phyloP scores from a whole-genome alignment of 139 green algal species.

The Axilococcus clingmanii region DNA sequence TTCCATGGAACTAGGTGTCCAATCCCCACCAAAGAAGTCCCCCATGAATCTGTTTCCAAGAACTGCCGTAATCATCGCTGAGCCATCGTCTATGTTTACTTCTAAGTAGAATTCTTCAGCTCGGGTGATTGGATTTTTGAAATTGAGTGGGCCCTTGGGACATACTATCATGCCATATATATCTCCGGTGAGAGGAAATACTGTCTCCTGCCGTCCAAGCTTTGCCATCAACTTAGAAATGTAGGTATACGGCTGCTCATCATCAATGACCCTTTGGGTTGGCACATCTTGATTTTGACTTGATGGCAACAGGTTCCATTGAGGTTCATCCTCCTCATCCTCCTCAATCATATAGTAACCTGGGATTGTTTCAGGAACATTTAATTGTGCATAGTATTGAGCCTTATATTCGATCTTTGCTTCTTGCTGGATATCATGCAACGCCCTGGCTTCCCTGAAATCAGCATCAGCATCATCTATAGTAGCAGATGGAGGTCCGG shows the following conservation, averaged over 20 bases:
- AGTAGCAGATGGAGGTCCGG: no score
- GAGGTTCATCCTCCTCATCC: not conserved
- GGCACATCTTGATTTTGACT: no score
- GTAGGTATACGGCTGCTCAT: no score
- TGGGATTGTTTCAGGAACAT: slow-evolving; percentile 2
- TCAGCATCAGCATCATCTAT: no score
- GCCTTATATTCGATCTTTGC: not conserved
- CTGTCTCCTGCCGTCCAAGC: no score
- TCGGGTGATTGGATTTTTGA: not conserved
- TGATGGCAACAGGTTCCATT: no score
- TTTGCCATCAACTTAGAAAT: no score
- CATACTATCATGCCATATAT: not conserved
- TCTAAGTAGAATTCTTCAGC: not conserved
- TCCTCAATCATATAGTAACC: slow-evolving; percentile 1
- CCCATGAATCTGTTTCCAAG: slow-evolving; percentile 12
- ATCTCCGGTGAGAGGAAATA: no score
- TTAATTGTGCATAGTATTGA: slow-evolving; percentile 5
- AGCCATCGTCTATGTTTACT: slow-evolving; percentile 15
- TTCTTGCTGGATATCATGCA: slow-evolving; percentile 3
- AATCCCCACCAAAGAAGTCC: slow-evolving; percentile 15
- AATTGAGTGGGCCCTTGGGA: not conserved
- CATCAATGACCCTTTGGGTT: no score
- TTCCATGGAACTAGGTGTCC: not conserved
- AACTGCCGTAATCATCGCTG: slow-evolving; percentile 1
- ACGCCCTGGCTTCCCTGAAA: not conserved